Evolutionary conservation across 2,329 filamentous ascomycete species (phyloP).

Genomic region (Boeremia lycopersici): DNA sequence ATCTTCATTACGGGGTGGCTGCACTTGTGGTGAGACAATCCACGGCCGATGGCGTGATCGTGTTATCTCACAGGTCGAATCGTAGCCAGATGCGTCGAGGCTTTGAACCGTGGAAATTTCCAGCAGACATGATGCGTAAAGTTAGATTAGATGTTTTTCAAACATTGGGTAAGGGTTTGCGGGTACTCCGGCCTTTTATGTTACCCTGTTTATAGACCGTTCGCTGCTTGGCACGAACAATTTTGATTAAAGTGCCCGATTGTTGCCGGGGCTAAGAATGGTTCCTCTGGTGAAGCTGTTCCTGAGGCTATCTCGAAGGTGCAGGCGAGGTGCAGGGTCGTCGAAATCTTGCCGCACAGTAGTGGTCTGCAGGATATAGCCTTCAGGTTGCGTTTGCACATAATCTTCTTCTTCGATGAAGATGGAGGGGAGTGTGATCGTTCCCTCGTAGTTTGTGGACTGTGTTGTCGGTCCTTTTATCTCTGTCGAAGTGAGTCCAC

Average conservation of each 20-base stretch:
- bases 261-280: conserved; percentile 24
- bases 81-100: neutral
- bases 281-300: conserved; percentile 28
- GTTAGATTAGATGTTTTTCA: neutral
- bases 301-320: conserved; percentile 29
- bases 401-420: conserved; percentile 8
- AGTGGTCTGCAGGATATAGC: conserved; percentile 26
- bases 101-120: neutral
- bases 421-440: conserved; percentile 8
- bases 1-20: neutral
- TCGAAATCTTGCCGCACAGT: conserved; percentile 24
- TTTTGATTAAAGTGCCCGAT: neutral
- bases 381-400: conserved; percentile 1
- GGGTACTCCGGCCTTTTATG: neutral
- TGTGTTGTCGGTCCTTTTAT: conserved; percentile 15
- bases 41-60: conserved; percentile 2
- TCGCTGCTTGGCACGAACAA: too few relatives aligned
- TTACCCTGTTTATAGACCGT: too few relatives aligned
- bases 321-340: conserved; percentile 24
- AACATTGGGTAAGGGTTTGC: neutral
- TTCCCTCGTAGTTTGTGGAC: neutral
- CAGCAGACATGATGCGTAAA: neutral
- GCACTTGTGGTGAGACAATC: conserved; percentile 1
- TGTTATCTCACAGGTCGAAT: neutral
- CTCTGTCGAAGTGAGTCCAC: conserved; percentile 17